These are phyloP conservation scores for Actinomortierella ambigua DNA, from an alignment of 371 early-diverging fungal genomes.

Conservation along the genomic window DNA sequence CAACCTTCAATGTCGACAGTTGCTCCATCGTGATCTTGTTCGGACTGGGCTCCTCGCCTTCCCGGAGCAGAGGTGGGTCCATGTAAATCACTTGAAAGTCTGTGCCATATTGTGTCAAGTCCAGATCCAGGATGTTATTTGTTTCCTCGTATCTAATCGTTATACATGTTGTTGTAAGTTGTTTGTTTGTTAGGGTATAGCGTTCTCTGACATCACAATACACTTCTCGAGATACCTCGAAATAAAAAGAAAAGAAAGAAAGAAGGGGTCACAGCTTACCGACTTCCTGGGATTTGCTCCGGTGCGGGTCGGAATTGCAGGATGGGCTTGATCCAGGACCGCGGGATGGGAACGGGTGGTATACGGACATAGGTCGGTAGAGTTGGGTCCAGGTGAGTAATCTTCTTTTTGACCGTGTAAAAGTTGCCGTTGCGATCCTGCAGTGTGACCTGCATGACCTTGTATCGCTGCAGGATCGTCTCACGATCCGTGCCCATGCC, in stretches of 20 bases:
- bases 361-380: conserved; percentile 89
- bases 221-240: background rate
- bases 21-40: conserved; percentile 73
- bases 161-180: no score
- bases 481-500: conserved; percentile 57
- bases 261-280: conserved; percentile 13
- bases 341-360: conserved; percentile 81
- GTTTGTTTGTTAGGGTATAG: no score
- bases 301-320: conserved; percentile 15
- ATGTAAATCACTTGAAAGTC: conserved; percentile 84
- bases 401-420: conserved; percentile 81
- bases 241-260: background rate
- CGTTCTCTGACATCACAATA: no score
- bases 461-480: conserved; percentile 77
- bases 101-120: conserved; percentile 58
- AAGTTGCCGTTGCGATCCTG: conserved; percentile 83
- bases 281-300: conserved; percentile 22
- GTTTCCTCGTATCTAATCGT: conserved; percentile 58
- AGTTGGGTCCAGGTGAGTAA: conserved; percentile 79
- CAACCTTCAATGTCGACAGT: conserved; percentile 59
- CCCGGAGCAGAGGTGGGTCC: conserved; percentile 88
- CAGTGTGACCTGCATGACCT: conserved; percentile 81
- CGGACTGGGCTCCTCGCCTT: conserved; percentile 67
- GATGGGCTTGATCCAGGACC: conserved; percentile 86
- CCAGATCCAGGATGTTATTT: conserved; percentile 44